Percentiles rank a stretch among this genome's conserved stretches.
Evolutionary conservation across 2,329 filamentous ascomycete genomes (phyloP).

Genomic region (Hymenoscyphus linearis): DNA sequence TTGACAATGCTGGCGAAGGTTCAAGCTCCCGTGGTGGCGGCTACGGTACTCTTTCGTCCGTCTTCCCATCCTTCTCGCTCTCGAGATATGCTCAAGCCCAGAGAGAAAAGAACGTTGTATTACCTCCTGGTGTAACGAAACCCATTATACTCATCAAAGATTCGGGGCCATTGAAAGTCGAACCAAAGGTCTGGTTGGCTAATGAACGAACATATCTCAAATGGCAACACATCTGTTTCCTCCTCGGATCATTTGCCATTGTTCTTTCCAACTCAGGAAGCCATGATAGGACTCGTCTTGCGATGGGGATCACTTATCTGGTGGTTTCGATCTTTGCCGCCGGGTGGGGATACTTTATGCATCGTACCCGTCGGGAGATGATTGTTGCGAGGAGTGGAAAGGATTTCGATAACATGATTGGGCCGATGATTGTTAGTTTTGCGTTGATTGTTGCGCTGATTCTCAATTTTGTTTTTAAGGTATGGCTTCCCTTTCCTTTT

Average conservation of each 20-base stretch:
- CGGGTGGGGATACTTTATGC: slow-evolving; percentile 81
- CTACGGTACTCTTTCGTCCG: slow-evolving; percentile 58
- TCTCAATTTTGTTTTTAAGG: slow-evolving; percentile 86
- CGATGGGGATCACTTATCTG: slow-evolving; percentile 79
- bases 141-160: slow-evolving; percentile 92
- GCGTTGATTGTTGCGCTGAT: slow-evolving; percentile 74
- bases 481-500: slow-evolving; percentile 33
- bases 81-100: slow-evolving; percentile 66
- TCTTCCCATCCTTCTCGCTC: slow-evolving; percentile 78
- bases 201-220: slow-evolving; percentile 98
- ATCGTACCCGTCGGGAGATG: slow-evolving; percentile 68
- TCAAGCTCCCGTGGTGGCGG: slow-evolving; percentile 32
- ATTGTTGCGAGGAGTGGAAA: slow-evolving; percentile 82
- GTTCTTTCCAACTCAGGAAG: slow-evolving; percentile 86
- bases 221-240: slow-evolving; percentile 91
- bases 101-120: slow-evolving; percentile 44
- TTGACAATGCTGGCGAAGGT: slow-evolving; percentile 36
- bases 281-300: slow-evolving; percentile 67
- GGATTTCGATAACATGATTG: slow-evolving; percentile 86
- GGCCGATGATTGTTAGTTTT: slow-evolving; percentile 76
- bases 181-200: slow-evolving; percentile 97
- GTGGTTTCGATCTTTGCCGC: slow-evolving; percentile 77
- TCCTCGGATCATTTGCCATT: slow-evolving; percentile 78
- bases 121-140: slow-evolving; percentile 85
- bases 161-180: slow-evolving; percentile 81